These are phyloP conservation scores for Hypoxylon fuscum DNA, from an alignment of 495 filamentous ascomycete species.

Conservation along the genomic window DNA sequence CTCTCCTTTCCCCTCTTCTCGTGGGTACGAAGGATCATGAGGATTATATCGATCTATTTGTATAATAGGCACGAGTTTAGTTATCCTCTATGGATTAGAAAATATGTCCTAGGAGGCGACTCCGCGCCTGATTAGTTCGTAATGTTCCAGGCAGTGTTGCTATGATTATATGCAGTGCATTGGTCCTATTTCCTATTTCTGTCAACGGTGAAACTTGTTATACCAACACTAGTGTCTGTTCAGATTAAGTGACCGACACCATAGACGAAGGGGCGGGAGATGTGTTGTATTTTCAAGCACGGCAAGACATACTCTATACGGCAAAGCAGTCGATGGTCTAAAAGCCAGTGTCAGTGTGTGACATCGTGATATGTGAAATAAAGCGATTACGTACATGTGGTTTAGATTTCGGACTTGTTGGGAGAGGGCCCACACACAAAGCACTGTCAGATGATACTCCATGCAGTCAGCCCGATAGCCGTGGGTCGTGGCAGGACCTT, in stretches of 20 bases:
- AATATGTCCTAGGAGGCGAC: too few relatives aligned
- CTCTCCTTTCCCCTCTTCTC: too few relatives aligned
- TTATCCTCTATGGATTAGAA: too few relatives aligned
- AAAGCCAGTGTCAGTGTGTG: slow-evolving; percentile 19
- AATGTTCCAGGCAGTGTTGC: too few relatives aligned
- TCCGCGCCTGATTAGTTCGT: too few relatives aligned
- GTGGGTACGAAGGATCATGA: too few relatives aligned
- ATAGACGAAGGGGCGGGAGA: background rate
- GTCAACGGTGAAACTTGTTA: background rate
- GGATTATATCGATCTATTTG: too few relatives aligned
- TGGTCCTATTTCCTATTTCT: too few relatives aligned
- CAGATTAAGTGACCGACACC: background rate
- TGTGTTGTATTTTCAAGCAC: slow-evolving; percentile 12
- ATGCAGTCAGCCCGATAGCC: slow-evolving; percentile 24
- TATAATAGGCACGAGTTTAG: too few relatives aligned
- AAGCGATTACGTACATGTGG: slow-evolving; percentile 24
- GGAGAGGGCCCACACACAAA: too few relatives aligned
- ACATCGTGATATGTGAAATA: slow-evolving; percentile 5
- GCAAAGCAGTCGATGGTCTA: background rate
- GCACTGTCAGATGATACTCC: background rate
- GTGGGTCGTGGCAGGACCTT: slow-evolving; percentile 13
- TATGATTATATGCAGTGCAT: too few relatives aligned
- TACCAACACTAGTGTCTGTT: background rate
- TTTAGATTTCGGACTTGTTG: too few relatives aligned
- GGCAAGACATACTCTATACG: slow-evolving; percentile 31